phyloP scores from a whole-genome alignment of 1,284 basidiomycete genomes.

The Austroboletus niveus region DNA sequence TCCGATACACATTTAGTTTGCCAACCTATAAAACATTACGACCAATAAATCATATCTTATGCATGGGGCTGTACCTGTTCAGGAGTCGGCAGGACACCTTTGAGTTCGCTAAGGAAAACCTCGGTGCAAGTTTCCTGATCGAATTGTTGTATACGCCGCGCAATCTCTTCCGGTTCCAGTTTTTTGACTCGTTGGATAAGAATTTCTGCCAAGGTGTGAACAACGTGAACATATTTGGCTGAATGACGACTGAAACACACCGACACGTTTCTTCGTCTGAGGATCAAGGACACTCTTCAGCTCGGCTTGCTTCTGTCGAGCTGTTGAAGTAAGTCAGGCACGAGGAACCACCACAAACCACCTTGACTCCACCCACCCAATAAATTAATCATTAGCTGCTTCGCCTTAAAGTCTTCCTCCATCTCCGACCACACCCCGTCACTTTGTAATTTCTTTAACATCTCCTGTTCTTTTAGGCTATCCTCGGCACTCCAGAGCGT shows the following conservation, averaged over 20 bases:
- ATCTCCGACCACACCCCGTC: conserved; percentile 95
- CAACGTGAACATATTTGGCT: neutral
- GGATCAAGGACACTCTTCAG: conserved; percentile 89
- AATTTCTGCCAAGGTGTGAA: conserved; percentile 58
- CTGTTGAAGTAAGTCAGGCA: conserved; percentile 35
- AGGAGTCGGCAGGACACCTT: conserved; percentile 83
- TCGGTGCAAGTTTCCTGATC: conserved; percentile 85
- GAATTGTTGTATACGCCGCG: conserved; percentile 80
- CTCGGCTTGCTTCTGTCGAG: conserved; percentile 79
- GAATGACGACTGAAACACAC: conserved; percentile 42
- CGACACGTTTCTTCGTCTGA: conserved; percentile 87
- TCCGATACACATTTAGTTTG: conserved; percentile 89
- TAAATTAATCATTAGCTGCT: conserved; percentile 85
- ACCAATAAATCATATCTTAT: conserved; percentile 10
- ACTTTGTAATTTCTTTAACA: conserved; percentile 74
- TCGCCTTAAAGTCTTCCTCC: conserved; percentile 98
- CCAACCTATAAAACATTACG: conserved; percentile 59
- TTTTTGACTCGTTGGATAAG: conserved; percentile 85
- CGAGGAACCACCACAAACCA: neutral
- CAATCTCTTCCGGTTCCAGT: conserved; percentile 81
- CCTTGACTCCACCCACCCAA: conserved; percentile 51
- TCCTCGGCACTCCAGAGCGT: conserved; percentile 83
- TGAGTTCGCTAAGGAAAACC: conserved; percentile 83
- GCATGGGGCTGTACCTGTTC: conserved; percentile 62
- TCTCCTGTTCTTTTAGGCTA: conserved; percentile 68